Evolutionary conservation across 2,329 filamentous ascomycete genomes (phyloP).

Genomic region (Pestalotiopsis sp.): DNA sequence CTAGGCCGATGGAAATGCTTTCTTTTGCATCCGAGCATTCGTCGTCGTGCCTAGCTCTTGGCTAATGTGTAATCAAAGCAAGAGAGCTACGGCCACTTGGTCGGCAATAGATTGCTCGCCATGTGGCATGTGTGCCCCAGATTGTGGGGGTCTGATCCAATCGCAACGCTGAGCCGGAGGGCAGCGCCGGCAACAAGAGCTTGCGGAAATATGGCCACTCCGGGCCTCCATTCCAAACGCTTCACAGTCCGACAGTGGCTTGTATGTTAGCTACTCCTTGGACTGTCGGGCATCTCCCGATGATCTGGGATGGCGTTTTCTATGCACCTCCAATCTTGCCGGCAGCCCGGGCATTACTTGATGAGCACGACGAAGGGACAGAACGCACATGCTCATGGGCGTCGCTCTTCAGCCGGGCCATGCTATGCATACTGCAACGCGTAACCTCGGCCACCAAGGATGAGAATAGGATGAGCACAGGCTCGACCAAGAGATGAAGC

Average conservation of each 20-base stretch:
- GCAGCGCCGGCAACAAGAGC: not conserved
- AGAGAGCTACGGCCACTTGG: not conserved
- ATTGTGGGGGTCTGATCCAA: not conserved
- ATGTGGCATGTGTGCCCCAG: slow-evolving; percentile 2
- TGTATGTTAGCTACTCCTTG: not conserved
- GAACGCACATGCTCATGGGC: too few species aligned
- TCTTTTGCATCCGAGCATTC: not conserved
- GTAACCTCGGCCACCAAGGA: too few species aligned
- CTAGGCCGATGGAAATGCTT: not conserved
- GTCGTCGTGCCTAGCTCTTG: not conserved
- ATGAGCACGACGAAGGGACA: too few species aligned
- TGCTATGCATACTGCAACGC: too few species aligned
- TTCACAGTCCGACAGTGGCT: not conserved
- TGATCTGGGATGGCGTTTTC: not conserved
- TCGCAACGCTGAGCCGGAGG: not conserved
- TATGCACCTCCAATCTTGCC: not conserved
- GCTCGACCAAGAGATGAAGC: too few species aligned
- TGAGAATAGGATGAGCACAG: too few species aligned
- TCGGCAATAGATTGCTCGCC: slow-evolving; percentile 6
- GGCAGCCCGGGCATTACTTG: too few species aligned
- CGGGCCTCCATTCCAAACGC: not conserved
- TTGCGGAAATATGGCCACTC: too few species aligned
- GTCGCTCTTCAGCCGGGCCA: too few species aligned
- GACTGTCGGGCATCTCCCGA: not conserved
- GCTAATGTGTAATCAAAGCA: not conserved